A percentile compares a stretch with the other conserved stretches of the same genome.
Evolutionary conservation across 805 yeast species (phyloP).

Genomic region (Clavispora fructus): DNA sequence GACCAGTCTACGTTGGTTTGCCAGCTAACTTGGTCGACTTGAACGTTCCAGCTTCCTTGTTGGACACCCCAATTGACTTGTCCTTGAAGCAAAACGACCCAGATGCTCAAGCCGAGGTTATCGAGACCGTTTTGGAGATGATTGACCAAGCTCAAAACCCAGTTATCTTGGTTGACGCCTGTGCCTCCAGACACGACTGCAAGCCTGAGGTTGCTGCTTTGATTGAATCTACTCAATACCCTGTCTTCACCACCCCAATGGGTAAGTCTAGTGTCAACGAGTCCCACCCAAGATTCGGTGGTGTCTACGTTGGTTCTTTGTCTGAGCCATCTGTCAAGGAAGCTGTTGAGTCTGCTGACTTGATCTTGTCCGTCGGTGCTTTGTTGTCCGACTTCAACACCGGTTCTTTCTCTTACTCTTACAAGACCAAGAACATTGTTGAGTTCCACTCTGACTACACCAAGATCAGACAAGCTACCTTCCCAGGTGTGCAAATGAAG

Average conservation of each 20-base stretch:
- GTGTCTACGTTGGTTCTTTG: slow-evolving; percentile 81
- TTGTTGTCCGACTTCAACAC: slow-evolving; percentile 85
- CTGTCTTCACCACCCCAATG: slow-evolving; percentile 84
- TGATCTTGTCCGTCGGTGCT: slow-evolving; percentile 76
- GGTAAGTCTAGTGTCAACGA: slow-evolving; percentile 81
- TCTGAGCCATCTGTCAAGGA: slow-evolving; percentile 68
- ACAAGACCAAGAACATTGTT: slow-evolving; percentile 67
- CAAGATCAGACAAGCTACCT: slow-evolving; percentile 63
- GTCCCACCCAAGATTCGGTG: slow-evolving; percentile 53
- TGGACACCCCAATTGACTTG: slow-evolving; percentile 64
- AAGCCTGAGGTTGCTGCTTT: slow-evolving; percentile 57
- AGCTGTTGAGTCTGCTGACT: slow-evolving; percentile 69
- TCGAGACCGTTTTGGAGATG: slow-evolving; percentile 45
- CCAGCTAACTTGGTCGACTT: slow-evolving; percentile 78
- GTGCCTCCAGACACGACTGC: slow-evolving; percentile 75
- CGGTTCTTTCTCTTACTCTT: slow-evolving; percentile 76
- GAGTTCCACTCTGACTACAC: slow-evolving; percentile 77
- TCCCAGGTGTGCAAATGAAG: slow-evolving; percentile 71
- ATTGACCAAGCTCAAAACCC: slow-evolving; percentile 62
- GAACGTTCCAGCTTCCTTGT: slow-evolving; percentile 49
- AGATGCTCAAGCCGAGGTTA: slow-evolving; percentile 60
- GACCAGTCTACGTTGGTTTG: slow-evolving; percentile 78
- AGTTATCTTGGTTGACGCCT: slow-evolving; percentile 76
- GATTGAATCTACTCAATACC: slow-evolving; percentile 67
- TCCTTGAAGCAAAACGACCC: slow-evolving; percentile 51